Evolutionary conservation across 2,329 filamentous ascomycete species (phyloP).

Genomic region (Aspergillus udagawae): DNA sequence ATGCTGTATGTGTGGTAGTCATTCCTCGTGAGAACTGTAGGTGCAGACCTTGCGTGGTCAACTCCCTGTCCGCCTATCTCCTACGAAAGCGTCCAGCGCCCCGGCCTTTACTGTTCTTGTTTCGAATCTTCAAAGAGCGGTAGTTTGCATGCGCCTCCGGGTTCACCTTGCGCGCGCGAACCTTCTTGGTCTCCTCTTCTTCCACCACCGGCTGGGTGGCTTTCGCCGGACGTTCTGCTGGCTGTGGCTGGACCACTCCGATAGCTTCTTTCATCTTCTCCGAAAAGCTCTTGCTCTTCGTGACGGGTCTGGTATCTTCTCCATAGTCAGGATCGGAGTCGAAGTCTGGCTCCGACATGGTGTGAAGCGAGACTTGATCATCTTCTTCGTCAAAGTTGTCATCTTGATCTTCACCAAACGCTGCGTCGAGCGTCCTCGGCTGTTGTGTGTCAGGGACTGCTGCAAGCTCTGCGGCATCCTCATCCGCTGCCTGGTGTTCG

Average conservation of each 20-base stretch:
- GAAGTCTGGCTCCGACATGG: constrained; percentile 26
- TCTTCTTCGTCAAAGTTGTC: constrained; percentile 8
- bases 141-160: constrained; percentile 48
- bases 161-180: constrained; percentile 37
- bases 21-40: constrained; percentile 13
- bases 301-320: constrained; percentile 15
- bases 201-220: constrained; percentile 10
- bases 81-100: constrained; percentile 36
- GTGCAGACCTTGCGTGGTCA: neutral
- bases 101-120: constrained; percentile 32
- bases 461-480: constrained; percentile 26
- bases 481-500: constrained; percentile 14
- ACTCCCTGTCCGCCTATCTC: constrained; percentile 20
- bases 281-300: constrained; percentile 29
- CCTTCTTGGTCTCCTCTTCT: constrained; percentile 22
- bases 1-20: constrained; percentile 9
- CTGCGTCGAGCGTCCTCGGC: constrained; percentile 5
- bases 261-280: constrained; percentile 37
- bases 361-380: constrained; percentile 24
- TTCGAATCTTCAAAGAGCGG: constrained; percentile 44
- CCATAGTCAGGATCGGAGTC: constrained; percentile 30
- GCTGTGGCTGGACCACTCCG: constrained; percentile 16
- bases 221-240: constrained; percentile 13
- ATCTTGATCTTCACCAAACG: constrained; percentile 9
- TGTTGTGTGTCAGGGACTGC: constrained; percentile 29